These are phyloP conservation scores for Argentina anserina DNA, from an alignment of 306 rosid species.

Conservation along the genomic window DNA sequence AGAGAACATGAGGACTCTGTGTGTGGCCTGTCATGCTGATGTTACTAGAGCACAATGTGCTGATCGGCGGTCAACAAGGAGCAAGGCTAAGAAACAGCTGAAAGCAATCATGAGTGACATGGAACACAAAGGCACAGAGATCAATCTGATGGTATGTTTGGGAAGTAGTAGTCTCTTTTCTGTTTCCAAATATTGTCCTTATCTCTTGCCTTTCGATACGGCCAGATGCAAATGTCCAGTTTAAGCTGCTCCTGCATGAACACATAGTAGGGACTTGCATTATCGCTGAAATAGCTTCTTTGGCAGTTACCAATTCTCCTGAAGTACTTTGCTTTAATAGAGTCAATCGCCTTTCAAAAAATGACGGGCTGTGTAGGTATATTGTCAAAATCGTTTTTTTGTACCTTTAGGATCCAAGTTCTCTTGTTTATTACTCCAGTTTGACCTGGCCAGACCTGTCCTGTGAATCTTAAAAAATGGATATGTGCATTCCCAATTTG, in stretches of 20 bases:
- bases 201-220: neutral
- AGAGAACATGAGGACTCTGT: conserved; percentile 91
- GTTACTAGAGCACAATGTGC: conserved; percentile 75
- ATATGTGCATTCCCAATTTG: too few relatives aligned
- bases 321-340: neutral
- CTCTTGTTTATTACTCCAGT: neutral
- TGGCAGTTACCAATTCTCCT: neutral
- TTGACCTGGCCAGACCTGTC: neutral
- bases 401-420: neutral
- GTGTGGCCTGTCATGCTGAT: conserved; percentile 85
- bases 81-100: conserved; percentile 75
- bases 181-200: neutral
- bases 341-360: neutral
- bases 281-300: neutral
- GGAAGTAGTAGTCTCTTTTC: conserved; percentile 11
- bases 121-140: conserved; percentile 26
- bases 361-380: neutral
- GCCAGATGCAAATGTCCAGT: neutral
- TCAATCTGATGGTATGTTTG: conserved; percentile 41
- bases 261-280: neutral
- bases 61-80: conserved; percentile 63
- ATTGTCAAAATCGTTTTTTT: too few relatives aligned
- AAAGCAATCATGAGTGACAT: conserved; percentile 47
- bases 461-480: neutral
- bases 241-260: neutral